Evolutionary conservation across 495 filamentous ascomycete species (phyloP).

Genomic region (Penicillium daleae): DNA sequence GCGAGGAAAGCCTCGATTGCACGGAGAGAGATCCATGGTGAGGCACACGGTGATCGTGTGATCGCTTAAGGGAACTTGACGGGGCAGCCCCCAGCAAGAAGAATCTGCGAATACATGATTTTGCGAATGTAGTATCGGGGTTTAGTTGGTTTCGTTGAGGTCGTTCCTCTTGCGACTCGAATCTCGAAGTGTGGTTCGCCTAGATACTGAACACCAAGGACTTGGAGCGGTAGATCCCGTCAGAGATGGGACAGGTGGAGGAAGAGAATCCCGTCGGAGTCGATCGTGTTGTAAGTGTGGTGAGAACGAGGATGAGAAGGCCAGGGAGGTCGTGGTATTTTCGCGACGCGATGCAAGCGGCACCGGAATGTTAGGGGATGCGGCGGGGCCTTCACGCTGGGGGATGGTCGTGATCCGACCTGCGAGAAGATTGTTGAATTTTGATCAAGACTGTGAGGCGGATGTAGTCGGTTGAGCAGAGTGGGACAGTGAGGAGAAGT

Average conservation of each 20-base stretch:
- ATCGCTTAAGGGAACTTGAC: conserved; percentile 37
- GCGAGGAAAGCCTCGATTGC: conserved; percentile 44
- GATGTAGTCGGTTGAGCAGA: not conserved
- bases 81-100: conserved; percentile 30
- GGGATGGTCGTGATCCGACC: not conserved
- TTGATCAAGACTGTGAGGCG: not conserved
- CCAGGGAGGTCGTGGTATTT: conserved; percentile 14
- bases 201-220: not conserved
- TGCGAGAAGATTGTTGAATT: not conserved
- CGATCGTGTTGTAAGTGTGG: not conserved
- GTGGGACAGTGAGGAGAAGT: conserved; percentile 18
- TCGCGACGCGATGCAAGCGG: conserved; percentile 33
- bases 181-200: not conserved
- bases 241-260: not conserved
- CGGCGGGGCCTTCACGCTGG: conserved; percentile 2
- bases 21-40: conserved; percentile 40
- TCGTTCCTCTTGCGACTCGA: conserved; percentile 6
- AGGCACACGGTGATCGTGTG: conserved; percentile 33
- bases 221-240: not conserved
- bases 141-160: not conserved
- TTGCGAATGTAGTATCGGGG: conserved; percentile 10
- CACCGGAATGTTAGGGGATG: conserved; percentile 20
- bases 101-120: conserved; percentile 34
- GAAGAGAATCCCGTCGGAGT: not conserved
- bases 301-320: conserved; percentile 1